Percentiles rank a stretch among this genome's conserved stretches.
Conservation (phyloP, 495 filamentous ascomycete species). For the Tricharina praecox region DNA sequence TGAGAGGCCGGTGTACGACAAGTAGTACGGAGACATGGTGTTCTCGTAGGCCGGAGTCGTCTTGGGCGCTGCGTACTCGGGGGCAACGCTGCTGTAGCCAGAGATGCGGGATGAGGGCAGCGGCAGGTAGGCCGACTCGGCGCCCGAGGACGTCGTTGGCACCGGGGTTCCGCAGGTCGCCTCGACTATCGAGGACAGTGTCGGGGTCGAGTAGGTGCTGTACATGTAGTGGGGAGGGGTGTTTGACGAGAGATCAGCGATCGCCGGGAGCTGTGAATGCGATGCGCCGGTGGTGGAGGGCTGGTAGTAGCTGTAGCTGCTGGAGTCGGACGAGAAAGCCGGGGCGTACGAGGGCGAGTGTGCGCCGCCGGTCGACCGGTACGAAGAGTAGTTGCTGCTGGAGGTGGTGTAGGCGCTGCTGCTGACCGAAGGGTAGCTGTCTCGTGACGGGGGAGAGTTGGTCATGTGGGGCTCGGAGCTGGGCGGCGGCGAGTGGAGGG, state of each 20-base stretch:
- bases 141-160: conserved; percentile 46
- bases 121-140: conserved; percentile 51
- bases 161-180: conserved; percentile 44
- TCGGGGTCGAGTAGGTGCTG: conserved; percentile 14
- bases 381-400: conserved; percentile 15
- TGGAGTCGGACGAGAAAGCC: conserved; percentile 12
- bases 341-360: conserved; percentile 22
- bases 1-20: conserved; percentile 56
- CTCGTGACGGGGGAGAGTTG: conserved; percentile 13
- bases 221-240: conserved; percentile 16
- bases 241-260: conserved; percentile 22
- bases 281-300: conserved; percentile 17
- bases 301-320: conserved; percentile 14
- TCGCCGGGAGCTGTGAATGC: conserved; percentile 30
- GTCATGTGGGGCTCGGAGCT: conserved; percentile 23
- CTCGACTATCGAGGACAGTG: conserved; percentile 22
- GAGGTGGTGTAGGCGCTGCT: conserved; percentile 23
- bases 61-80: conserved; percentile 45
- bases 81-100: conserved; percentile 45
- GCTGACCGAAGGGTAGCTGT: conserved; percentile 21
- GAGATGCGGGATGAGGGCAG: conserved; percentile 48
- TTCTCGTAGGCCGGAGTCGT: conserved; percentile 39
- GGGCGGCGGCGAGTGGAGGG: conserved; percentile 33
- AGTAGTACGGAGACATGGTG: conserved; percentile 54
- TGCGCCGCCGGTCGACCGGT: conserved; percentile 17